A percentile compares a stretch with the other conserved stretches of the same genome.
phyloP scores from a whole-genome alignment of 176 grass and related monocot species.

The Puccinellia tenuiflora region DNA sequence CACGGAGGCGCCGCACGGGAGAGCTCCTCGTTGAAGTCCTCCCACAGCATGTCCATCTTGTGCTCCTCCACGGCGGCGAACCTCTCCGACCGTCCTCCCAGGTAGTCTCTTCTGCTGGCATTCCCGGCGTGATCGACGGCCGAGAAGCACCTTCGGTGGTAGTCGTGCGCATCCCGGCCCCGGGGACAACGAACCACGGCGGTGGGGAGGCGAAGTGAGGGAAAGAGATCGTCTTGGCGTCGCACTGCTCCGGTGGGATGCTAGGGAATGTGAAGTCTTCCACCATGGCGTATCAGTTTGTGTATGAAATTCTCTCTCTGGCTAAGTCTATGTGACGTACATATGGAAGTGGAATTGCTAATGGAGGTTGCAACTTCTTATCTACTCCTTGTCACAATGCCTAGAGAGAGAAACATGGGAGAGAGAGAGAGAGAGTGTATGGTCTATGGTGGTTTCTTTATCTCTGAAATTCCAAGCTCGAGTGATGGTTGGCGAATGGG shows the following conservation, averaged over 20 bases:
- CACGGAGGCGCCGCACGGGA: conserved; percentile 20
- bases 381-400: conserved; percentile 20
- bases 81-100: background rate
- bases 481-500: conserved; percentile 40
- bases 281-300: conserved; percentile 43
- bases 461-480: background rate
- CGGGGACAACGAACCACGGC: conserved; percentile 54
- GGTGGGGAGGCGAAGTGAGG: conserved; percentile 49
- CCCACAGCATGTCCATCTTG: conserved; percentile 98
- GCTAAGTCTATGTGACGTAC: background rate
- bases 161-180: background rate
- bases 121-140: conserved; percentile 10
- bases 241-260: conserved; percentile 31
- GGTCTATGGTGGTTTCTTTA: conserved; percentile 4
- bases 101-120: background rate
- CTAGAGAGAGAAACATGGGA: background rate
- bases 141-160: conserved; percentile 38
- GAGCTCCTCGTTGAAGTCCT: conserved; percentile 93
- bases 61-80: conserved; percentile 36
- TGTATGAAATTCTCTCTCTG: background rate
- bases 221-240: conserved; percentile 40
- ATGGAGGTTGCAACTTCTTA: conserved; percentile 45
- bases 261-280: conserved; percentile 85
- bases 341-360: conserved; percentile 5
- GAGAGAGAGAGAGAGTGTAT: background rate